A percentile compares a stretch with the other conserved stretches of the same genome.
Conservation (phyloP, 2,329 filamentous ascomycete genomes). For the Cadophora gregata region DNA sequence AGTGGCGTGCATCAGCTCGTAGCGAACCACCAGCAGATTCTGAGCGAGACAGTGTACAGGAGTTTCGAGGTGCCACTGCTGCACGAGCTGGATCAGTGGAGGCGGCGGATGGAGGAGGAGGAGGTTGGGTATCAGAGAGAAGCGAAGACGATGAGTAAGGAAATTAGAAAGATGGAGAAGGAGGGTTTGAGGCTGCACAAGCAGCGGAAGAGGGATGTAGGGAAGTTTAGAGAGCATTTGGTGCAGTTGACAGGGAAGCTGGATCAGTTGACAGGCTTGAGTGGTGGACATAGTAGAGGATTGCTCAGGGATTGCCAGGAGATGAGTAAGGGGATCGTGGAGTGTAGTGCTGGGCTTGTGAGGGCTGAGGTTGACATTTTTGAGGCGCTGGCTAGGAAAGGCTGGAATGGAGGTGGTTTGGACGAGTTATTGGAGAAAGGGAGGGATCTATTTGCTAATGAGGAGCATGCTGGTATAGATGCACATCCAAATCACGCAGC, state of each 20-base stretch:
- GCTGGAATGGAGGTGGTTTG: slow-evolving; percentile 70
- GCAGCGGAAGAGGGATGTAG: slow-evolving; percentile 65
- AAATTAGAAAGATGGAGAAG: slow-evolving; percentile 69
- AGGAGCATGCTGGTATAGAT: slow-evolving; percentile 40
- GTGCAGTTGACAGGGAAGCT: slow-evolving; percentile 67
- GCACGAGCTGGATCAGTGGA: slow-evolving; percentile 73
- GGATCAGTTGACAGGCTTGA: slow-evolving; percentile 65
- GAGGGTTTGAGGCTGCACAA: slow-evolving; percentile 66
- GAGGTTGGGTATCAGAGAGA: slow-evolving; percentile 63
- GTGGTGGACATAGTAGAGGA: slow-evolving; percentile 64
- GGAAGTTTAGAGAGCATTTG: slow-evolving; percentile 65
- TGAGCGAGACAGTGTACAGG: slow-evolving; percentile 71
- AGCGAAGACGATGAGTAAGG: slow-evolving; percentile 59
- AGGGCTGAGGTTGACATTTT: slow-evolving; percentile 74
- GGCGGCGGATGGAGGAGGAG: slow-evolving; percentile 67
- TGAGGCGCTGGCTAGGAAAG: slow-evolving; percentile 69
- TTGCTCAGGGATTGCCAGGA: slow-evolving; percentile 69
- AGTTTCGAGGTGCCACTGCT: slow-evolving; percentile 71
- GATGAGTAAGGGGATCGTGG: slow-evolving; percentile 65
- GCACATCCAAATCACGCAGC: slow-evolving; percentile 48
- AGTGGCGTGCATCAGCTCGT: slow-evolving; percentile 71
- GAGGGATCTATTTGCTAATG: slow-evolving; percentile 62
- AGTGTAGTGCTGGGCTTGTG: slow-evolving; percentile 69
- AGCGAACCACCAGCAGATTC: slow-evolving; percentile 73
- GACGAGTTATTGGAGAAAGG: slow-evolving; percentile 70